These are phyloP conservation scores for Blumeria graminis DNA, from an alignment of 2,329 filamentous ascomycete species.

Conservation along the genomic window DNA sequence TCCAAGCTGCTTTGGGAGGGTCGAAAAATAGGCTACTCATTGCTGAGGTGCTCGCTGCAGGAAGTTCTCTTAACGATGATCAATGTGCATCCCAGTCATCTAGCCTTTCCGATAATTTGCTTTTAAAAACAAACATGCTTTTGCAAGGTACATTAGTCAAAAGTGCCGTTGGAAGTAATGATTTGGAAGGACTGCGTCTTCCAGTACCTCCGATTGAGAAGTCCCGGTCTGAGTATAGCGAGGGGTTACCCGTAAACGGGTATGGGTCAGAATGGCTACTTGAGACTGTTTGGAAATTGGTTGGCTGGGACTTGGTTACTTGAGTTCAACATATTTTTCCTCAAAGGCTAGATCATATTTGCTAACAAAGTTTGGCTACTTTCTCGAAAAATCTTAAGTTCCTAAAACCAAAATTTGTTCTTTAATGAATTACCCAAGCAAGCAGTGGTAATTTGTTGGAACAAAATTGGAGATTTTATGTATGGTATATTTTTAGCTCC, in stretches of 20 bases:
- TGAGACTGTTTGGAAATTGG: constrained; percentile 1
- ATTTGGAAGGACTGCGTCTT: constrained; percentile 7
- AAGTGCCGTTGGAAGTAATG: constrained; percentile 6
- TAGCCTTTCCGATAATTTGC: constrained; percentile 2
- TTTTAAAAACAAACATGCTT: constrained; percentile 6
- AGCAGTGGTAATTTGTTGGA: no score
- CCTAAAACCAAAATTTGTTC: no score
- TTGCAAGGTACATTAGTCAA: constrained; percentile 10
- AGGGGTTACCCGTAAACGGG: not conserved
- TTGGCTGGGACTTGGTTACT: constrained; percentile 3
- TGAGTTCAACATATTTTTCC: not conserved
- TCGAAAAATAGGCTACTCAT: constrained; percentile 6
- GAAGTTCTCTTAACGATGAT: not conserved
- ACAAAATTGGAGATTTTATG: no score
- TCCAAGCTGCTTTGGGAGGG: constrained; percentile 9
- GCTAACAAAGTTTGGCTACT: no score
- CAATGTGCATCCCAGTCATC: not conserved
- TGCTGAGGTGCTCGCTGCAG: constrained; percentile 6
- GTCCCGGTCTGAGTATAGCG: no score
- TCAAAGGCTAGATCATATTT: no score
- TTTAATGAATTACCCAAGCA: no score
- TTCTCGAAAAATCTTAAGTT: no score
- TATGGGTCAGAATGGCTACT: constrained; percentile 2
- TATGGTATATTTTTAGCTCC: no score
- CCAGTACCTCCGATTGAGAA: constrained; percentile 5